These are phyloP conservation scores for Dillenia turbinata DNA, from an alignment of 164 flowering plant genomes.

Conservation along the genomic window DNA sequence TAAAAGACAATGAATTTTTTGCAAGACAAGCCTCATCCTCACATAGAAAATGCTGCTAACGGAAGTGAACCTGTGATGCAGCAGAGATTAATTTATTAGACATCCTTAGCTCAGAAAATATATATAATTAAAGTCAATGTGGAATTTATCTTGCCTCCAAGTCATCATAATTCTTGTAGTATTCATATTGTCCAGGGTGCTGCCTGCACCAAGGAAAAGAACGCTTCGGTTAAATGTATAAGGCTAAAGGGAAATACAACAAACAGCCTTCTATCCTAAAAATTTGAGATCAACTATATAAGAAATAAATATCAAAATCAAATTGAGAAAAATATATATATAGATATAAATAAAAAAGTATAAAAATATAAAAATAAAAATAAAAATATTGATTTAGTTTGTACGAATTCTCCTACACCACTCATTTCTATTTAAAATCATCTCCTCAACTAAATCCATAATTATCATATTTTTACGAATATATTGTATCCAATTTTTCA, in stretches of 20 bases:
- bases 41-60: slow-evolving; percentile 78
- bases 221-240: neutral
- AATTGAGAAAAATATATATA: too few species aligned
- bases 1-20: slow-evolving; percentile 82
- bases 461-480: too few species aligned
- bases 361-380: too few species aligned
- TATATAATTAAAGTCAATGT: neutral
- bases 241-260: too few species aligned
- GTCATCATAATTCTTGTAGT: slow-evolving; percentile 84
- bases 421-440: too few species aligned
- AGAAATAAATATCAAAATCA: neutral
- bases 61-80: slow-evolving; percentile 68
- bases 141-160: slow-evolving; percentile 54
- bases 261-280: too few species aligned
- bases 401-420: too few species aligned
- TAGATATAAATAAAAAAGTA: too few species aligned
- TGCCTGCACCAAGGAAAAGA: slow-evolving; percentile 46
- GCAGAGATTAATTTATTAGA: neutral
- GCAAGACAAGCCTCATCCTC: slow-evolving; percentile 89
- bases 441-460: too few species aligned
- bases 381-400: too few species aligned
- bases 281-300: neutral
- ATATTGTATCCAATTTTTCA: too few species aligned
- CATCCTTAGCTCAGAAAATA: neutral
- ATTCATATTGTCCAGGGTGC: slow-evolving; percentile 89